A percentile compares a stretch with the other conserved stretches of the same genome.
Evolutionary conservation across 1,284 basidiomycete species (phyloP).

Genomic region (Cryptococcus sp.): DNA sequence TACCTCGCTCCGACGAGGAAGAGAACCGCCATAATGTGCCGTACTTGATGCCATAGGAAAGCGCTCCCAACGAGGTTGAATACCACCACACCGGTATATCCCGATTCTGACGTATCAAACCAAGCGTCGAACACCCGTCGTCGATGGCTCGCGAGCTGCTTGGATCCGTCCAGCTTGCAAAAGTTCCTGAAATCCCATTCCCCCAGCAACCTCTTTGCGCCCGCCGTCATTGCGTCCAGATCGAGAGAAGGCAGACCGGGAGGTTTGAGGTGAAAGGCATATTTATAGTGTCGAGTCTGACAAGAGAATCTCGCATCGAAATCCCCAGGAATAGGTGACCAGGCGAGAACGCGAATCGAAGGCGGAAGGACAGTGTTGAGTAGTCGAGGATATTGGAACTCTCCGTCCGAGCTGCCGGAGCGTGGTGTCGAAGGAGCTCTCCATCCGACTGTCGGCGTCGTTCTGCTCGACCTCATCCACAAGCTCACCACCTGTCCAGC

Average conservation of each 20-base stretch:
- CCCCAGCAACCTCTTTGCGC: conserved; percentile 67
- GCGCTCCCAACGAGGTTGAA: conserved; percentile 84
- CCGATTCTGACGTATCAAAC: conserved; percentile 25
- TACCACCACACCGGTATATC: conserved; percentile 51
- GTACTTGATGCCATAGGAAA: conserved; percentile 95
- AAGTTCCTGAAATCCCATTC: conserved; percentile 95
- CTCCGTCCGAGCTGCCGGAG: conserved; percentile 36
- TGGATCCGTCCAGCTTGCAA: conserved; percentile 88
- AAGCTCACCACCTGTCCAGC: conserved; percentile 91
- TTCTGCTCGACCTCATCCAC: conserved; percentile 65
- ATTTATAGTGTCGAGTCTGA: conserved; percentile 89
- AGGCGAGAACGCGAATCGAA: conserved; percentile 86
- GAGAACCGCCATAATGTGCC: conserved; percentile 89
- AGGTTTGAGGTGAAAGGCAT: conserved; percentile 64
- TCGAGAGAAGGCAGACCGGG: conserved; percentile 55
- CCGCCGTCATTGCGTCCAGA: conserved; percentile 69
- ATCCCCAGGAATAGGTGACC: conserved; percentile 75
- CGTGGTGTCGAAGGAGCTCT: conserved; percentile 2
- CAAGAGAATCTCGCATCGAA: conserved; percentile 92
- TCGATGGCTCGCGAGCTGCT: conserved; percentile 70
- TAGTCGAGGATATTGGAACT: conserved; percentile 71
- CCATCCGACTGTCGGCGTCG: conserved; percentile 15
- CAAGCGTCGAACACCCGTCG: conserved; percentile 35
- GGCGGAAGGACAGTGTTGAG: conserved; percentile 87
- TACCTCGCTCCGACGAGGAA: conserved; percentile 81